These are phyloP conservation scores for Cyberlindnera euphorbiiphila DNA, from an alignment of 805 yeast genomes.

Conservation along the genomic window DNA sequence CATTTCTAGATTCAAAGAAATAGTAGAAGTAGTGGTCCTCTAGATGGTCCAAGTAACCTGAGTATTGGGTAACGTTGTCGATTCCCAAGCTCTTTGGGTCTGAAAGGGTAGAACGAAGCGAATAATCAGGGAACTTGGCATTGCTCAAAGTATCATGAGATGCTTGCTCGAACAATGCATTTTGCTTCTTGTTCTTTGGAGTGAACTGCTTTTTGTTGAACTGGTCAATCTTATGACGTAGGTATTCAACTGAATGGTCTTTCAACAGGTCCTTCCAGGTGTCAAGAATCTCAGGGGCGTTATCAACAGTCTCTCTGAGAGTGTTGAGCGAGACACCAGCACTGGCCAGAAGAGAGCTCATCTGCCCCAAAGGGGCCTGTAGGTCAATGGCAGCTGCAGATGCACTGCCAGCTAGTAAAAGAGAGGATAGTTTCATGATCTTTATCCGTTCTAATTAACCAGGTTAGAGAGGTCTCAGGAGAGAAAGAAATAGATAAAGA, in stretches of 20 bases:
- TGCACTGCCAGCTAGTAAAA: conserved; percentile 10
- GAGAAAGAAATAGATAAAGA: no score
- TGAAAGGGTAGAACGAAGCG: conserved; percentile 18
- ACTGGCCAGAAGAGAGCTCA: conserved; percentile 7
- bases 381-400: conserved; percentile 14
- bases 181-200: conserved; percentile 17
- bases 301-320: conserved; percentile 5
- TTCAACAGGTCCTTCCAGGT: conserved; percentile 31
- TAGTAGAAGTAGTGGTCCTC: conserved; percentile 85
- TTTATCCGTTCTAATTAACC: no score
- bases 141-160: conserved; percentile 7
- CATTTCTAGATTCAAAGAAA: conserved; percentile 85
- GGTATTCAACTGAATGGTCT: conserved; percentile 28
- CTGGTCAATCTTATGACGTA: conserved; percentile 12
- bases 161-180: no score
- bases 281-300: conserved; percentile 14
- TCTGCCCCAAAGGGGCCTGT: conserved; percentile 13
- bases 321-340: conserved; percentile 11
- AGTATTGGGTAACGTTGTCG: conserved; percentile 73
- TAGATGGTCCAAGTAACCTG: conserved; percentile 78
- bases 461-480: no score
- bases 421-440: conserved; percentile 6
- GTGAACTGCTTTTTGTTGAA: conserved; percentile 15
- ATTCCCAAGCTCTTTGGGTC: conserved; percentile 57
- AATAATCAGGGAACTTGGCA: conserved; percentile 14